phyloP scores from a whole-genome alignment of 169 alveolate species.

The Cryptosporidium parvum region DNA sequence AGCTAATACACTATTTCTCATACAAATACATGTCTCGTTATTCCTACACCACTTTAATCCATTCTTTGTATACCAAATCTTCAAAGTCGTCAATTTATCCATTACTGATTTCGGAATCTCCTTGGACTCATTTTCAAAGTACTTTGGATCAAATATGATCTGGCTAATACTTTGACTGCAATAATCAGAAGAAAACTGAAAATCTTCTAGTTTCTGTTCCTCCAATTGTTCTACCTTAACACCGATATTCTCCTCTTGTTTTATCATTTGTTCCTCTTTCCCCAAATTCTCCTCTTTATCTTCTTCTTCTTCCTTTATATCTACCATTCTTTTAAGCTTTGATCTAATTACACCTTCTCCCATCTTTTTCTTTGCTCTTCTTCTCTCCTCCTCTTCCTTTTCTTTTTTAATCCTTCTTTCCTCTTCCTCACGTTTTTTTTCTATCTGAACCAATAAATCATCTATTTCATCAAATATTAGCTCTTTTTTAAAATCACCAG shows the following conservation, averaged over 20 bases:
- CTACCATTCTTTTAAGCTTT: not conserved
- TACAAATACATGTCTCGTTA: conserved; percentile 56
- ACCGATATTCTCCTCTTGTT: not conserved
- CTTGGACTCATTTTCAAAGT: not conserved
- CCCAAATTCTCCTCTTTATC: conserved; percentile 14
- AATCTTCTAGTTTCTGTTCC: not conserved
- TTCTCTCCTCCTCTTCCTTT: conserved; percentile 6
- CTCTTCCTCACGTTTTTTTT: not conserved
- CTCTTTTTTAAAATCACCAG: not conserved
- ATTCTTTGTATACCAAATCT: conserved; percentile 47
- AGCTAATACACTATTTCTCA: conserved; percentile 44
- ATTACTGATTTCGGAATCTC: conserved; percentile 26
- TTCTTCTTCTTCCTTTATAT: conserved; percentile 1
- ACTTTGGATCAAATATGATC: not conserved
- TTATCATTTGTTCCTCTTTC: not conserved
- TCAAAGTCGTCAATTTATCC: conserved; percentile 33
- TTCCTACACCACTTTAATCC: conserved; percentile 67
- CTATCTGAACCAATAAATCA: conserved; percentile 1
- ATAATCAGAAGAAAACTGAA: not conserved
- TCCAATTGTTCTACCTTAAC: not conserved
- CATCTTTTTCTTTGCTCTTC: not conserved
- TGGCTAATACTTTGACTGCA: not conserved
- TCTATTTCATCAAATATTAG: conserved; percentile 50
- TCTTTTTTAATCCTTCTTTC: not conserved
- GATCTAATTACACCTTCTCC: not conserved